These are phyloP conservation scores for Pholiota conissans DNA, from an alignment of 768 basidiomycete species.

Conservation along the genomic window DNA sequence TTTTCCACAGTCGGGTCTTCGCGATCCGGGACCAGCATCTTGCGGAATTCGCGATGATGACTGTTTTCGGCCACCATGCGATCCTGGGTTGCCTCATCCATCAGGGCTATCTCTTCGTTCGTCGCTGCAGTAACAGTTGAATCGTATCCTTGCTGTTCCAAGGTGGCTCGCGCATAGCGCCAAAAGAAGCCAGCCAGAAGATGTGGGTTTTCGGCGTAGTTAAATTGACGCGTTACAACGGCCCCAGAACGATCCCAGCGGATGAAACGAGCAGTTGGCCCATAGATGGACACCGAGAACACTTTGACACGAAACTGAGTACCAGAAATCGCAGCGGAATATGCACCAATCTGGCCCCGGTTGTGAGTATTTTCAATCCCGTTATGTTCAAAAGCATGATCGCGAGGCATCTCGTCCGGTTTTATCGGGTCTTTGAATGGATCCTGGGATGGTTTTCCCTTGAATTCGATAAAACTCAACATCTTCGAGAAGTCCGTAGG, in stretches of 20 bases:
- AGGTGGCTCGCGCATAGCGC: constrained; percentile 18
- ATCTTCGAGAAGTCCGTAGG: neutral
- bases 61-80: neutral
- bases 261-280: constrained; percentile 26
- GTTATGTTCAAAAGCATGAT: neutral
- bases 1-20: neutral
- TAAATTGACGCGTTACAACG: constrained; percentile 23
- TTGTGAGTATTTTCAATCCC: neutral
- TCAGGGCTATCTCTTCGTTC: neutral
- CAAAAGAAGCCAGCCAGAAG: constrained; percentile 25
- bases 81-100: neutral
- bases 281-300: constrained; percentile 29
- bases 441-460: neutral
- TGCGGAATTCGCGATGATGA: neutral
- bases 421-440: neutral
- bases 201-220: constrained; percentile 16
- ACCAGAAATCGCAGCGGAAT: constrained; percentile 20
- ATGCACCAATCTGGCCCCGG: constrained; percentile 24
- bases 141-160: constrained; percentile 22
- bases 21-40: neutral
- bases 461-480: neutral
- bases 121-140: neutral
- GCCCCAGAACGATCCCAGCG: constrained; percentile 35
- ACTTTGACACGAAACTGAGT: constrained; percentile 30
- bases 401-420: neutral